Evolutionary conservation across 164 flowering plant species (phyloP), one percentile per base, ranked within the genome.

Genomic region (Umbilicus rupestris): DNA sequence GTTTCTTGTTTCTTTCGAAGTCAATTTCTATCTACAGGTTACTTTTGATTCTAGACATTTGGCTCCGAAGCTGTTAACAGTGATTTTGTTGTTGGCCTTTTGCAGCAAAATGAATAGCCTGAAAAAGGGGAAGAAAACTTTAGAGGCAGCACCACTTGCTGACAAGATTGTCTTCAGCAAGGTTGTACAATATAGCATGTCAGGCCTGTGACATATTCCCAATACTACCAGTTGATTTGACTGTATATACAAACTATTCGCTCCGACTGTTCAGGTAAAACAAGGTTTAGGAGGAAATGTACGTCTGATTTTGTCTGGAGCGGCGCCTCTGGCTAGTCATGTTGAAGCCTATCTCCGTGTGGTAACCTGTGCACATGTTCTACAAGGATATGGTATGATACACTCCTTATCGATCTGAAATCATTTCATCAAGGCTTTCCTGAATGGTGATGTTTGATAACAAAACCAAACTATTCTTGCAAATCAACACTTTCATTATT

Each of bases 331-430:
- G 67, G 76, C 97, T 68, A 45, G 77, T 37, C 89, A 80, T 69
- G 97, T 95, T 22, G 98, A 95, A 75, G 73, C 88, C 28, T 95
- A 77, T 73, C 74, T 95, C 59, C 75, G 94, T 46, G 98, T 95
- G 49, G 97, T 88, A 63, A 65, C 99, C n/a, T 92, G 97, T 77
- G 79, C 88, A 67, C 87, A 92, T 76, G 97, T 92, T 70, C 67
- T 89, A 24, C 97, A 95, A 78, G 99, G 99, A 83, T 95, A 95
- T 75, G 99, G 99, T 94, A 82, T 49, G 68, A 49, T 19, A 16
- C 71, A 41, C 66, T 55, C 5, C 5, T 6, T 17, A 47, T 0
- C 0, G 22, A 47, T 6, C 5, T 3, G 7, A n/a, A 47, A n/a
- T 17, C 19, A 20, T 22, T 49, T 49, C 20, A n/a, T 6, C 20